Evolutionary conservation across 1,139 yeast genomes (phyloP), one percentile per base, ranked within the genome.

Genomic region (Debaryomyces robertsiae): DNA sequence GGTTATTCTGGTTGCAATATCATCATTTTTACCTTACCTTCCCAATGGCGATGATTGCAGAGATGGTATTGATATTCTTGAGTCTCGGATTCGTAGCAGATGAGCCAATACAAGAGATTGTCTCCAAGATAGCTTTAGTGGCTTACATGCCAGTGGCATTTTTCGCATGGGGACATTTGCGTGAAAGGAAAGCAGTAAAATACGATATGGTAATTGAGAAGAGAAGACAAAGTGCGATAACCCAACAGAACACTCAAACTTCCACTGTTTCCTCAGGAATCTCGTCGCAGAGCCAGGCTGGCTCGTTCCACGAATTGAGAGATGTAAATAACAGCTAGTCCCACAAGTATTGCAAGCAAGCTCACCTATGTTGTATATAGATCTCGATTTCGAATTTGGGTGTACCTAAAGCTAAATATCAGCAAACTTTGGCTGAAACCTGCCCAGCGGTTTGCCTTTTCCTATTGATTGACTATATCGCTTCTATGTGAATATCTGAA

Each of bases 41-140:
- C 49, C 85, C 86, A 0, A 18, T 73, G 3, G 57, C 75, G 2
- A 55, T 73, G 16, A 46, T 65, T 1, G 67, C 81, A 31, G 88
- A 82, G 55, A 71, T 80, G 64, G 60, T 70, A n/a, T 57, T 80
- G 43, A 51, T 77, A 6, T 73, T 82, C 46, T 61, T 81, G 43
- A 70, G 80, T 42, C 61, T 79, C 39, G 73, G 68, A 28, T 70
- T 70, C 46, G 73, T 69, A 5, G 61, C 63, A 4, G 74, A 68
- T n/a, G 53, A 48, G 23, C 58, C 57, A 55, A 37, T 51, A 40
- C 52, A 63, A 41, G 74, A 67, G 36, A 31, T 52, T 19, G 42
- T 55, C 1, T 46, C 67, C 28, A 60, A 67, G 49, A 48, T 43
- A 1, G 55, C 57, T 2, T 54, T 72, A 28, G 50, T 70, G 43